Base-by-base conservation (phyloP, 768 basidiomycete genomes). In the Candolleomyces eurysporus region DNA sequence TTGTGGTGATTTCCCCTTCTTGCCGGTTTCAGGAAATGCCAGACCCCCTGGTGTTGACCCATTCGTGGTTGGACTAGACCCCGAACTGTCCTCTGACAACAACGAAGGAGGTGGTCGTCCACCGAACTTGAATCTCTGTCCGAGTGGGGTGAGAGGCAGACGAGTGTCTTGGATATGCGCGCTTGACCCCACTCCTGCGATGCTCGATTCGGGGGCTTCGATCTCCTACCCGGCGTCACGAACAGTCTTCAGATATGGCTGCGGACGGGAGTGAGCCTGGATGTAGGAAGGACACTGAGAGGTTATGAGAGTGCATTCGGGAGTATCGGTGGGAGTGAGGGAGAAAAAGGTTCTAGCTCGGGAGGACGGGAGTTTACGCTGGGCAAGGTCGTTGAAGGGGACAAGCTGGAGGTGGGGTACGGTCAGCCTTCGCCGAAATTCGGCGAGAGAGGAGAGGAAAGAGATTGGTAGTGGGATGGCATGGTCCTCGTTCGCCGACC, bases 241-340 rank as follows among this genome's bases (percentile, higher is more conserved):
- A 36, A 36, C 84, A 86, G 67, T 91, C 88, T 71, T 92, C 89
- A 4, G 84, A 79, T 48, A 91, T 92, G 14, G 86, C 78, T 8
- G 81, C 77, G 0, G 82, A 75, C 0, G 86, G 83, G 2, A 84
- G 68, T 3, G 84, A 78, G 2, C 89, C 91, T 0, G 92, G 91
- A 39, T 87, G 84, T 16, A 95, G 95, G 67, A 97, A 97, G 81
- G 89, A 96, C 17, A 96, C 79, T 0, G 94, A 96, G 3, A 97
- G 78, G 68, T 98, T 98, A 50, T 94, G 86, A 0, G 94, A 95
- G 69, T 97, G 94, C 17, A 96, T 78, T 2, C 92, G 83, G 4
- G 84, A 75, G 72, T 94, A 92, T n/a, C 80, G 73, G 16, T 76
- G 73, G n/a, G n/a, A n/a, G n/a, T n/a, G n/a, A n/a, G n/a, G n/a